A percentile compares a stretch with the other conserved stretches of the same genome.
These are phyloP conservation scores for Euclidium syriacum DNA, from an alignment of 345 rosid species.

Conservation along the genomic window DNA sequence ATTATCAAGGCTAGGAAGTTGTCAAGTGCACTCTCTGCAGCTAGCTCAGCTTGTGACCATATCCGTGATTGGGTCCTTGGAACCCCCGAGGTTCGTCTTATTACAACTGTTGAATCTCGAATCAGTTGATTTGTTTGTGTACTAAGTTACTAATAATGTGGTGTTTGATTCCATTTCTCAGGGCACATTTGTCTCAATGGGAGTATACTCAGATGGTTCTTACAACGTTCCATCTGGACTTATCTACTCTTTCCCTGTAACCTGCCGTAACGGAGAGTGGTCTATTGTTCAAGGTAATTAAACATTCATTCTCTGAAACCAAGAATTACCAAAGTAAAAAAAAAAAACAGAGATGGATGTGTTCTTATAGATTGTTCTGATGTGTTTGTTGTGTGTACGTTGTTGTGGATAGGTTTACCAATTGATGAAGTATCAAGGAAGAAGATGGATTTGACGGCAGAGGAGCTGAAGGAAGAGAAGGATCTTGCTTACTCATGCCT, in stretches of 20 bases:
- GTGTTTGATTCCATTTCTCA: slow-evolving; percentile 11
- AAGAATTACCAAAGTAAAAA: not conserved
- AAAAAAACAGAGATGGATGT: not conserved
- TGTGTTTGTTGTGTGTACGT: not conserved
- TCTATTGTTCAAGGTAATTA: slow-evolving; percentile 80
- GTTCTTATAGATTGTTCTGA: not conserved
- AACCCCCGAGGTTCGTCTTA: slow-evolving; percentile 75
- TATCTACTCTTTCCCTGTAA: slow-evolving; percentile 95
- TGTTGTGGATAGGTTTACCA: slow-evolving; percentile 47
- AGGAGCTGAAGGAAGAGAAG: slow-evolving; percentile 88
- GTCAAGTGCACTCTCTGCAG: slow-evolving; percentile 97
- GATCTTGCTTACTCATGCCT: slow-evolving; percentile 95
- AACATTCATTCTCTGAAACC: not conserved
- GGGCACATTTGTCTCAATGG: slow-evolving; percentile 99
- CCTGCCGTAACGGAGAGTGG: slow-evolving; percentile 88
- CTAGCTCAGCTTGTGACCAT: slow-evolving; percentile 97
- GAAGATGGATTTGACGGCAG: slow-evolving; percentile 90
- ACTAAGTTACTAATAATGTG: not conserved
- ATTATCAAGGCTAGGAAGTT: slow-evolving; percentile 93
- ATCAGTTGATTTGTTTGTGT: not conserved
- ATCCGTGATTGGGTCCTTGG: slow-evolving; percentile 98
- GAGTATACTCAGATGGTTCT: slow-evolving; percentile 96
- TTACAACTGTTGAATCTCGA: not conserved
- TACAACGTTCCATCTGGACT: slow-evolving; percentile 93
- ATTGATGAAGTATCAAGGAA: slow-evolving; percentile 89